Evolutionary conservation across 2,329 filamentous ascomycete species (phyloP), one percentile per base, ranked within the genome.

Genomic region (Arthroderma sp.): DNA sequence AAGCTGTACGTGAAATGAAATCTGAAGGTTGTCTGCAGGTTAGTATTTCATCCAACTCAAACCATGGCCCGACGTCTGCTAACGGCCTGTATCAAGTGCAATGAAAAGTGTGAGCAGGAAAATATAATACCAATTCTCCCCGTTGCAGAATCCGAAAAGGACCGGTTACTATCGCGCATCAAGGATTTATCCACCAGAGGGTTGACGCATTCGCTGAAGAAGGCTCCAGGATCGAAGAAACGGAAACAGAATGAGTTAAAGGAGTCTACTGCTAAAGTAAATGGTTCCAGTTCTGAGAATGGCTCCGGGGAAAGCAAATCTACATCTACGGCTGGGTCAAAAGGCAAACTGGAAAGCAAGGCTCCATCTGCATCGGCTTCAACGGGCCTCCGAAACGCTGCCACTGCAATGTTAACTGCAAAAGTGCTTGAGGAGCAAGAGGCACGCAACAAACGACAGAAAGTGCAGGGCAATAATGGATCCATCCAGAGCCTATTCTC

Each of bases 401-500:
- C 85, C 45, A 91, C 91, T 0, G 88, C 89, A 0, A 83, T 80
- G 3, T 66, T 98, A 37, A 94, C 89, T 0, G 84, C 83, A 0
- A 87, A 81, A 53, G 88, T 98, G 0, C 62, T 96, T 28, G 81
- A 83, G 27, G 89, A 96, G 56, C 85, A 95, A 60, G 83, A 89
- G 42, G 79, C 83, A 56, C 73, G 76, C 45, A 87, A 86, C 52
- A 94, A 89, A 66, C 71, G 81, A 52, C 72, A 84, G 49, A 94
- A 84, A 57, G 56, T 86, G 58, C 56, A 85, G 53, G 78, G 73
- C 3, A 67, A 72, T 46, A 77, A 70, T 54, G 72, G 75, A 27
- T 76, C 73, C 47, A 51, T 77, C 31, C 70, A 72, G 50, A 74
- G 69, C 49, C 60, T 78, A 9, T 78, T 75, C 52, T 68, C 68